phyloP scores from a whole-genome alignment of 2,329 filamentous ascomycete species.

The Leptodontidium sp. region DNA sequence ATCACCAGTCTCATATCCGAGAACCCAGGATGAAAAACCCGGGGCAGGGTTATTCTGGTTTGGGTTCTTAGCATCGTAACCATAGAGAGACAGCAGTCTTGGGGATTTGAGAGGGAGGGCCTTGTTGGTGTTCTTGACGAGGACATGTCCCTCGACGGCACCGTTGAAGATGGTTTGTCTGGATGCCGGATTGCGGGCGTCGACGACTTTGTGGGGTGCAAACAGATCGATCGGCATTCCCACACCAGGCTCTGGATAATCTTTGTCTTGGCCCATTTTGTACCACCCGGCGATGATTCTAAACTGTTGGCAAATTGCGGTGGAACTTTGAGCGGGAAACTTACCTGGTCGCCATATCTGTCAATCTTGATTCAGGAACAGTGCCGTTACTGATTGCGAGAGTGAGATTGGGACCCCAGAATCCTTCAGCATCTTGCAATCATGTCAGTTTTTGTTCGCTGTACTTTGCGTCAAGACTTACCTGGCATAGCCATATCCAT shows the following conservation, averaged over 20 bases:
- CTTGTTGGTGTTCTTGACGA: conserved; percentile 65
- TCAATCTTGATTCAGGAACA: too few relatives aligned
- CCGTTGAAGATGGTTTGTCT: conserved; percentile 56
- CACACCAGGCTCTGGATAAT: conserved; percentile 46
- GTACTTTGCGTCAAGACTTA: background rate
- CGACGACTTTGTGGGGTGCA: conserved; percentile 60
- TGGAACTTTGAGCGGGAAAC: too few relatives aligned
- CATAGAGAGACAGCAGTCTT: conserved; percentile 63
- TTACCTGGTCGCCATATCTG: too few relatives aligned
- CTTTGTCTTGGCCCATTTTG: conserved; percentile 62
- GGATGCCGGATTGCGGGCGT: conserved; percentile 58
- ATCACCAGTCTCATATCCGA: too few relatives aligned
- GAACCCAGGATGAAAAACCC: too few relatives aligned
- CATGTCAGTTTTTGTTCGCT: too few relatives aligned
- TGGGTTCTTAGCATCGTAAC: conserved; percentile 59
- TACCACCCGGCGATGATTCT: conserved; percentile 66
- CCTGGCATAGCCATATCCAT: background rate
- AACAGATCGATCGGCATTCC: conserved; percentile 61
- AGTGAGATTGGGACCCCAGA: too few relatives aligned
- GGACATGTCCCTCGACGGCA: conserved; percentile 70
- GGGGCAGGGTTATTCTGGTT: too few relatives aligned
- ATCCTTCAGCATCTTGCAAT: too few relatives aligned
- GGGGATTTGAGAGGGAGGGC: conserved; percentile 58
- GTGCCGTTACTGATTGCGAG: too few relatives aligned
- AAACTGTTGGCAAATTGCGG: background rate